Evolutionary conservation across 148 eudicot species (phyloP).

Genomic region (Mesembryanthemum crystallinum): DNA sequence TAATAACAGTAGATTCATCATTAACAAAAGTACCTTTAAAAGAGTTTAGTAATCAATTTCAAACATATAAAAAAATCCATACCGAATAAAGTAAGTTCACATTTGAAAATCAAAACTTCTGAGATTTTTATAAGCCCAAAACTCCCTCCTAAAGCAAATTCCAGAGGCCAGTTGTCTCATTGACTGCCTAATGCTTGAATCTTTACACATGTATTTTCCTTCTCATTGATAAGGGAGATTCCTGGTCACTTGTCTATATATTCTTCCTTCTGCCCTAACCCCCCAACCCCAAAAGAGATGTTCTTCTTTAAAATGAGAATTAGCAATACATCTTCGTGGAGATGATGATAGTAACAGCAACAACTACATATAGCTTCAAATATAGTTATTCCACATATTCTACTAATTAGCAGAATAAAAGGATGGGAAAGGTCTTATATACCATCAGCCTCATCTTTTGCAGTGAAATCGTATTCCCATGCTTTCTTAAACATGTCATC

Average conservation of each 20-base stretch:
- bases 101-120: background rate
- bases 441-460: slow-evolving; percentile 51
- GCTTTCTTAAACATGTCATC: slow-evolving; percentile 92
- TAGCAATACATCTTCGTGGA: background rate
- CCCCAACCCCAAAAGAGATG: too few species aligned
- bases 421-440: slow-evolving; percentile 22
- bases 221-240: background rate
- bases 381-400: background rate
- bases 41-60: background rate
- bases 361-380: background rate
- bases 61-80: background rate
- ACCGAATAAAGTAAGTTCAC: background rate
- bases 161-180: too few species aligned
- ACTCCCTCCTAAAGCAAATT: background rate
- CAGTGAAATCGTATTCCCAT: slow-evolving; percentile 74
- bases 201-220: background rate
- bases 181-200: too few species aligned
- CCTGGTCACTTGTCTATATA: background rate
- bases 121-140: background rate
- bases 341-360: background rate
- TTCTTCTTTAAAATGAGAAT: background rate
- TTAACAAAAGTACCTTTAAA: background rate
- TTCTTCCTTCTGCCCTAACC: background rate
- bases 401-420: background rate
- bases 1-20: background rate